Evolutionary conservation across 2,329 filamentous ascomycete genomes (phyloP), one percentile per base, ranked within the genome.

Genomic region (Capronia americana): DNA sequence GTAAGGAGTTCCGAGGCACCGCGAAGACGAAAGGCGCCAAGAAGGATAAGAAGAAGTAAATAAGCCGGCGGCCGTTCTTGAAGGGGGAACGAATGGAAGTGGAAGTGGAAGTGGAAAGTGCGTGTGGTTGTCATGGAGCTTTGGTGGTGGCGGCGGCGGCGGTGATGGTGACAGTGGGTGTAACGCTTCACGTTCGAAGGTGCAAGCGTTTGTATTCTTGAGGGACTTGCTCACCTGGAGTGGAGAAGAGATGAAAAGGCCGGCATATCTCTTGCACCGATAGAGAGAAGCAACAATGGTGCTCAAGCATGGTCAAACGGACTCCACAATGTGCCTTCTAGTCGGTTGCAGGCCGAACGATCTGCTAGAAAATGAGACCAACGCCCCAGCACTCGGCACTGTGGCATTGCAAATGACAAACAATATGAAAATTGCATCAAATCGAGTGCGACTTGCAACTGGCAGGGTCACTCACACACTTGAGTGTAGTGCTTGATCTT

Each of bases 21-120:
- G 94, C 93, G 79, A 99, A 99, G 92, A 89, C 90, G 87, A 97
- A 97, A 92, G 93, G 93, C 83, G 90, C 90, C 81, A 95, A 96
- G 89, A 96, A 97, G 91, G 92, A 83, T 84, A 86, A 83, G 74
- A 78, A 92, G 85, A 4, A 4, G 17, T 30, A 89, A 91, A 88
- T 92, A 92, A 86, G 55, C 32, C 32, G 63, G 63, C 61, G 48
- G 60, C 58, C n/a, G n/a, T n/a, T 67, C 63, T 41, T 41, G 44
- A 34, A 3, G 46, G n/a, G 34, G 20, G 30, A 2, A 1, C 7
- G 12, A n/a, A 20, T 69, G 66, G 65, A 57, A 67, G 64, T 64
- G 68, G 12, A 28, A 38, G n/a, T 69, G 66, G 65, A 57, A 67
- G 64, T 64, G 68, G 12, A 28, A 38, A n/a, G 20, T 20, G 30